phyloP scores from a whole-genome alignment of 169 alveolate genomes.

The Miamiensis avidus region DNA sequence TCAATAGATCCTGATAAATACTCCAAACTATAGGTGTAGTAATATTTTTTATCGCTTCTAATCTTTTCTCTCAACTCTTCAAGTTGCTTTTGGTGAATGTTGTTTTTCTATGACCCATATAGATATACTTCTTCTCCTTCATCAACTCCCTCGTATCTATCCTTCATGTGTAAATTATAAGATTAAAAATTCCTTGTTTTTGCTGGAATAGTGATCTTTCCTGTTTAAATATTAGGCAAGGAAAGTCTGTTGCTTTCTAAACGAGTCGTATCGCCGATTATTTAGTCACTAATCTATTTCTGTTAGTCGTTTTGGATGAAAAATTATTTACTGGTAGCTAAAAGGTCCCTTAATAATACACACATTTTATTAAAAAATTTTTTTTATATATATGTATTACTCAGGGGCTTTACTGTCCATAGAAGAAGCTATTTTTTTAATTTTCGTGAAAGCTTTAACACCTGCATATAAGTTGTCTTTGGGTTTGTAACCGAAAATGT shows the following conservation, averaged over 20 bases:
- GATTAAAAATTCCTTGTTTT: background rate
- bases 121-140: background rate
- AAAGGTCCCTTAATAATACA: no score
- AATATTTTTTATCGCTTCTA: background rate
- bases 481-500: background rate
- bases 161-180: background rate
- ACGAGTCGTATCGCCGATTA: no score
- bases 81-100: background rate
- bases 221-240: background rate
- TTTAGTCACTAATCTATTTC: no score
- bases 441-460: background rate
- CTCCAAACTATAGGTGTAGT: background rate
- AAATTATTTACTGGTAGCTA: no score
- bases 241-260: background rate
- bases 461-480: background rate
- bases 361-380: no score
- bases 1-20: background rate
- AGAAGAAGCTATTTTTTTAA: background rate
- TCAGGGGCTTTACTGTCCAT: background rate
- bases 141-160: background rate
- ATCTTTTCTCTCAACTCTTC: background rate
- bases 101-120: background rate
- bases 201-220: background rate
- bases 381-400: background rate
- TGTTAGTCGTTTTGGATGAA: no score